Conservation (phyloP, 2,329 filamentous ascomycete genomes). For the Aspergillus eucalypticola region DNA sequence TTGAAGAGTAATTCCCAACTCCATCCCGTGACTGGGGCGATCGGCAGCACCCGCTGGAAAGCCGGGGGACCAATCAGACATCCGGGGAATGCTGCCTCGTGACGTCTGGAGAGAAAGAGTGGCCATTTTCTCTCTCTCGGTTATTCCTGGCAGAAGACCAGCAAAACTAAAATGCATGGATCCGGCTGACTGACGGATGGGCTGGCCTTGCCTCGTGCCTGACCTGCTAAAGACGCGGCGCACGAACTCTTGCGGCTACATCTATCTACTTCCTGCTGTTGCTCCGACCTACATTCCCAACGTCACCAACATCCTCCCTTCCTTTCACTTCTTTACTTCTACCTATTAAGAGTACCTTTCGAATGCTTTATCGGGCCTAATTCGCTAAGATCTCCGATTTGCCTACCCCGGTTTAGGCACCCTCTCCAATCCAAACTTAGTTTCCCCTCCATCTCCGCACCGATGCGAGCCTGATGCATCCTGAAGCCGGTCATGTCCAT, state of each 20-base stretch:
- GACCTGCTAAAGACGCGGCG: background rate
- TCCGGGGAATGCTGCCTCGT: background rate
- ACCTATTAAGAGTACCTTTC: background rate
- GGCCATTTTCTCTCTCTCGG: too few relatives aligned
- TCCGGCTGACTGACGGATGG: background rate
- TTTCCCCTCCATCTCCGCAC: background rate
- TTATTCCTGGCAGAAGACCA: too few relatives aligned
- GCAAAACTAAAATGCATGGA: background rate
- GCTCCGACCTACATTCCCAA: background rate
- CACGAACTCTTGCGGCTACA: background rate
- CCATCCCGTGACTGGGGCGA: background rate
- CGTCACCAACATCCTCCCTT: background rate
- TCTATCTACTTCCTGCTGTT: background rate
- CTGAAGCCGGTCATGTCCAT: conserved; percentile 10
- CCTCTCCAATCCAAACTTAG: background rate
- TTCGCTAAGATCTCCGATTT: background rate
- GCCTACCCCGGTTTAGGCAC: background rate
- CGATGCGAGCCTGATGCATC: background rate
- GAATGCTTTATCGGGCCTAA: background rate
- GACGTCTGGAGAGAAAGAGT: background rate
- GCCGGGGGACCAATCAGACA: background rate
- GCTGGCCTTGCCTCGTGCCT: background rate
- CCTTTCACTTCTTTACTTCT: background rate
- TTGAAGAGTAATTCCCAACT: background rate
- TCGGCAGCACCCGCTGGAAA: background rate